phyloP scores from a whole-genome alignment of 2,329 filamentous ascomycete genomes.

The Scolecobasidium constrictum region DNA sequence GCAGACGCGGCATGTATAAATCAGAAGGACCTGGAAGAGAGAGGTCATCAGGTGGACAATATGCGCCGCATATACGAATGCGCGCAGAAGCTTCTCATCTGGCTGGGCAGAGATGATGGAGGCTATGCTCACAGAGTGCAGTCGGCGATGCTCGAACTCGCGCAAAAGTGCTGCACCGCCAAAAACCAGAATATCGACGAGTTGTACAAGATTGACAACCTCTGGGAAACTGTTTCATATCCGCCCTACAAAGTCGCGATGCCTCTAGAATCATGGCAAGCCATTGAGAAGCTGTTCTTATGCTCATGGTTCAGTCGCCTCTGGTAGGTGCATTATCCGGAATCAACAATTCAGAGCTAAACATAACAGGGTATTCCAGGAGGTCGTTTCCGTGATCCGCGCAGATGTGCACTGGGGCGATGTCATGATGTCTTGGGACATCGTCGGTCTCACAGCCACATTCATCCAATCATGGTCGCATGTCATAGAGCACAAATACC shows the following conservation, averaged over 20 bases:
- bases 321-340: not conserved
- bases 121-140: not conserved
- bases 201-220: not conserved
- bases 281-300: not conserved
- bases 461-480: not conserved
- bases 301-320: not conserved
- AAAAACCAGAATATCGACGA: not conserved
- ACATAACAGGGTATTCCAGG: constrained; percentile 1
- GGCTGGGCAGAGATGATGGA: not conserved
- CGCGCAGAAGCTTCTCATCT: constrained; percentile 6
- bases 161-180: not conserved
- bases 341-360: too few relatives aligned
- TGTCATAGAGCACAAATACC: not conserved
- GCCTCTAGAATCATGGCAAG: not conserved
- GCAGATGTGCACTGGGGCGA: not conserved
- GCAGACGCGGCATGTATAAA: constrained; percentile 12
- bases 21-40: constrained; percentile 9
- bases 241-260: not conserved
- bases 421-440: not conserved
- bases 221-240: not conserved
- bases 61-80: constrained; percentile 9
- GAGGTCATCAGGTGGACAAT: constrained; percentile 10
- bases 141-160: not conserved
- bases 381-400: not conserved
- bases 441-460: not conserved